Evolutionary conservation across 129 eudicot species (phyloP).

Genomic region (Smallanthus sonchifolius): DNA sequence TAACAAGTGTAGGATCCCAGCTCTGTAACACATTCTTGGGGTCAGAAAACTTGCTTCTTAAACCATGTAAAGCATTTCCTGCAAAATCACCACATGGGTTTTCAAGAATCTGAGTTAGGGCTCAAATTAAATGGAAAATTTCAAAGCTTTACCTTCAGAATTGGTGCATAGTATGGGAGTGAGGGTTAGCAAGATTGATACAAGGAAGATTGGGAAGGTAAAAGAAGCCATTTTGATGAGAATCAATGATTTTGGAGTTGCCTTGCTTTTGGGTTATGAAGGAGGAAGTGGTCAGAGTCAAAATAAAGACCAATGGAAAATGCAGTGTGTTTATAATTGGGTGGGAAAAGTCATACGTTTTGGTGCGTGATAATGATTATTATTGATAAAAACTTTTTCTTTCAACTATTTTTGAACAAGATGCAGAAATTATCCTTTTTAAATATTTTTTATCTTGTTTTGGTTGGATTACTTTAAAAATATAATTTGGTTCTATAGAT

Average conservation of each 20-base stretch:
- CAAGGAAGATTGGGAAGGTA: constrained; percentile 28
- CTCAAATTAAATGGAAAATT: background rate
- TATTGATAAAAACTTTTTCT: background rate
- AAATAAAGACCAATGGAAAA: constrained; percentile 22
- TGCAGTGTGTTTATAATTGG: background rate
- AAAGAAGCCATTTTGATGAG: constrained; percentile 26
- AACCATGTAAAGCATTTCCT: constrained; percentile 75
- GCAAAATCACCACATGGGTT: constrained; percentile 28
- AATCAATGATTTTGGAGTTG: constrained; percentile 3
- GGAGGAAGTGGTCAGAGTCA: constrained; percentile 27
- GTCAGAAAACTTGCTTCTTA: constrained; percentile 65
- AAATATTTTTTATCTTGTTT: background rate
- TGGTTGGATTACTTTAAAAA: background rate
- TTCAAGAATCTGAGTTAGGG: constrained; percentile 10
- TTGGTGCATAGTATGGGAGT: constrained; percentile 49
- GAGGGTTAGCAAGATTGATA: constrained; percentile 42
- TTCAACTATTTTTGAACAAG: background rate
- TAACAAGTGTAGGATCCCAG: constrained; percentile 94
- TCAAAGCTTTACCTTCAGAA: constrained; percentile 52
- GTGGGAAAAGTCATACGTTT: background rate
- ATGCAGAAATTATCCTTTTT: background rate
- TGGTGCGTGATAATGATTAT: background rate
- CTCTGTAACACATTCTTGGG: constrained; percentile 73
- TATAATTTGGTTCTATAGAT: no score
- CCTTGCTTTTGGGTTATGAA: constrained; percentile 30